Evolutionary conservation across 2,329 filamentous ascomycete species (phyloP), one percentile per base, ranked within the genome.

Genomic region (Cordyceps javanica): DNA sequence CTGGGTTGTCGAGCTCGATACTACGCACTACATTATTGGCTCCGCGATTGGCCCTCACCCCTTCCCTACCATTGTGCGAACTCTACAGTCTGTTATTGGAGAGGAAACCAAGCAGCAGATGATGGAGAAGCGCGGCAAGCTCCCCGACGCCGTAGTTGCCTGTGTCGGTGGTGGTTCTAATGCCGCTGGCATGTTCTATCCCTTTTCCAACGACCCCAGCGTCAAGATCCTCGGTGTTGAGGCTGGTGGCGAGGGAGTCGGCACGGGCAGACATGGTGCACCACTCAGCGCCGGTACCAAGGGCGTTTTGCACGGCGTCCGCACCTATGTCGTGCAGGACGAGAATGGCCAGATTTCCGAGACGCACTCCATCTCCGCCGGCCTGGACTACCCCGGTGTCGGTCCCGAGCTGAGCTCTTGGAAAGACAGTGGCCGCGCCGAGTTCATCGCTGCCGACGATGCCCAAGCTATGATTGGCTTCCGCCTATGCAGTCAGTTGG

Each of bases 1-100:
- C 61, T 99, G 94, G 94, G 92, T 99, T 19, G 89, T 92, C 58
- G 83, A 92, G 64, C 88, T 99, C 16, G 87, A 92, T 66, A 95
- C 90, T 19, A 97, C 94, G 0, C 94, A 99, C 79, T 99, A 97
- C 78, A 94, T 97, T 67, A 96, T 99, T 66, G 94, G 94, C 58
- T 97, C 91, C 16, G 94, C 94, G 45, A 99, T 99, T 66, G 94
- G 94, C 0, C 94, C 94, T 49, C 94, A 99, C 72, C 94, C 94
- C 11, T 97, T 97, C 86, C 94, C 94, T 1, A 96, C 91, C 53
- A 97, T 97, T 62, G 94, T 97, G 54, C 87, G 94, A 60, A 97
- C 93, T 0, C 97, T 99, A 86, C 94, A 97, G 76, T 94, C 89
- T 5, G 89, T 99, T 61, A 99, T 99, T 64, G 94, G 94, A 57